Base-by-base conservation (phyloP, 208 protist genomes). In the Trypanosoma lewisi region DNA sequence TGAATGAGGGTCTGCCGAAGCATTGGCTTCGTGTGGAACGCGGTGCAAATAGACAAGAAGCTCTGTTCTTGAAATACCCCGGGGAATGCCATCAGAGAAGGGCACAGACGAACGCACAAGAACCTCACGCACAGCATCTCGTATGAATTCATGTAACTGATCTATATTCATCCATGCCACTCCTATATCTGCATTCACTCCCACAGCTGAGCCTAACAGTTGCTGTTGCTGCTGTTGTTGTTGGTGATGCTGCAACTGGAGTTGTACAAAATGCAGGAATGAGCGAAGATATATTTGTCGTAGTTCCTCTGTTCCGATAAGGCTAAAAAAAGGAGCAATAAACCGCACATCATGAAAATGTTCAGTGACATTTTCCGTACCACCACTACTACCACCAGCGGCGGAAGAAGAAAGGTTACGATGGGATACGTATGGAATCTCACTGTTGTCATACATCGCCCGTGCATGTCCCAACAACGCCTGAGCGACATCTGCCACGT, bases 241-340 rank as follows among this genome's bases (percentile, higher is more conserved):
- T 60, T 85, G 73, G 41, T n/a, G 59, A 39, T 50, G 61, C 33
- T 51, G 73, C 56, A 82, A 71, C 63, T 85, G 73, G 41, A 92
- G 75, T 55, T 92, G 82, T 33, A 88, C 67, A 86, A 90, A 88
- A 60, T 82, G 79, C 9, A 93, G 62, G 27, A 89, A 85, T 11
- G 63, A 63, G 17, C 66, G 76, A 21, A 93, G 69, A 55, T 87
- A 88, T 16, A 55, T 75, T 34, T 73, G 37, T 47, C 53, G 34
- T 42, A 93, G 72, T 52, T 93, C 86, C 39, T 62, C 67, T 0
- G 70, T 47, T n/a, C 71, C 37, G 25, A 85, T 63, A n/a, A 87
- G 77, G 57, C 85, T 78, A n/a, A 92, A 63, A 60, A 92, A 89
- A 0, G 85, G 85, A 19, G 81, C 77, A 23, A 92, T 17, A 70